Percentiles rank a stretch among this genome's conserved stretches.
These are phyloP conservation scores for Globisporangium perplexum DNA, from an alignment of 352 stramenopile species.

Conservation along the genomic window DNA sequence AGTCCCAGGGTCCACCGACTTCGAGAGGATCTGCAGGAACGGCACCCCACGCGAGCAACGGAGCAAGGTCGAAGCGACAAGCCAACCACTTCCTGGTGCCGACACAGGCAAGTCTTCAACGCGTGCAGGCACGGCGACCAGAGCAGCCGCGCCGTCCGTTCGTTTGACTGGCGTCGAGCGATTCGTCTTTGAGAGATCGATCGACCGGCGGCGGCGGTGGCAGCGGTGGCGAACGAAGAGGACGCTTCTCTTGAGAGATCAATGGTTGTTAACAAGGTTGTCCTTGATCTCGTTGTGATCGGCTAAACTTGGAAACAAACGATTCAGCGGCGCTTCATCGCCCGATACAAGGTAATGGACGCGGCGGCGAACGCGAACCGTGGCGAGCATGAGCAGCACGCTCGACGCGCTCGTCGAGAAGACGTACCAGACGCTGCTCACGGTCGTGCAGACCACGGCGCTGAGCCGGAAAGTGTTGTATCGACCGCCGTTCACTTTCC, in stretches of 20 bases:
- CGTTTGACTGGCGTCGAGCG: conserved; percentile 6
- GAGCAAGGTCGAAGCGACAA: conserved; percentile 12
- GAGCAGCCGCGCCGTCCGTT: conserved; percentile 38
- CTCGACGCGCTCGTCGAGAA: conserved; percentile 41
- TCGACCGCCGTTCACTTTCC: conserved; percentile 75
- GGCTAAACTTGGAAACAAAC: no score
- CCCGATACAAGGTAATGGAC: no score
- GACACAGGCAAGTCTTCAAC: conserved; percentile 61
- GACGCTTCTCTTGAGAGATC: no score
- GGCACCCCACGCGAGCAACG: background rate
- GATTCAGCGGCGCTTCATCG: no score
- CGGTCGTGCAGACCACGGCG: conserved; percentile 59
- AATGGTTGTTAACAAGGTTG: no score
- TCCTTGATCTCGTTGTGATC: no score
- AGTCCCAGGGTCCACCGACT: conserved; percentile 11
- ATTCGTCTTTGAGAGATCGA: no score
- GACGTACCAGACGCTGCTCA: conserved; percentile 57
- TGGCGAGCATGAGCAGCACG: conserved; percentile 2
- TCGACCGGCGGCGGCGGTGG: no score
- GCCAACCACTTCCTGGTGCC: conserved; percentile 60
- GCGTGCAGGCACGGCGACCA: conserved; percentile 24
- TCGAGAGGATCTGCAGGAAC: background rate
- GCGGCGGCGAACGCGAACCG: no score
- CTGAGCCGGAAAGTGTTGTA: conserved; percentile 62
- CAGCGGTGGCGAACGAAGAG: no score